Conservation (phyloP, 2,329 filamentous ascomycete genomes). For the Botrytis cinerea region DNA sequence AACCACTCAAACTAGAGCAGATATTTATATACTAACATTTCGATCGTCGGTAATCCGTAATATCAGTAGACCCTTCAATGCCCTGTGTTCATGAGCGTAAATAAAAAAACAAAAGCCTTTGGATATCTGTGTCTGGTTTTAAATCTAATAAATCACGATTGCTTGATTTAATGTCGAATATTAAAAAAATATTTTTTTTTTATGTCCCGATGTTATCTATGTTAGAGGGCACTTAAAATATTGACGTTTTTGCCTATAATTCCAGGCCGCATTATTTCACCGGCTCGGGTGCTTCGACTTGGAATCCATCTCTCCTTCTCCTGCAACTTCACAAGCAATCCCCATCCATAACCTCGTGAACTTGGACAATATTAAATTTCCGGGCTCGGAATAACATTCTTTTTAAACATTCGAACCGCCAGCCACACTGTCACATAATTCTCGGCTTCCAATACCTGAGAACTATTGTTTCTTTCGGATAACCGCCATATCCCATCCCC, state of each 20-base stretch:
- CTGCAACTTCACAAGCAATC: not conserved
- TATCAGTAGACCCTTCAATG: not conserved
- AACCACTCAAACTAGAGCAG: not conserved
- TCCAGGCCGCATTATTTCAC: not conserved
- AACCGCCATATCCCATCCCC: not conserved
- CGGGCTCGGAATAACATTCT: not conserved
- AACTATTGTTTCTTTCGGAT: not conserved
- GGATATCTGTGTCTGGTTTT: not conserved
- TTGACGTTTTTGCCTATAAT: not conserved
- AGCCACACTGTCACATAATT: not conserved
- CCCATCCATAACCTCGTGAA: not conserved
- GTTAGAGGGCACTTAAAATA: not conserved
- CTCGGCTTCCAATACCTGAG: not conserved
- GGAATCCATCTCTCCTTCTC: not conserved
- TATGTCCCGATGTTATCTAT: not conserved
- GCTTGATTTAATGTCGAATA: not conserved
- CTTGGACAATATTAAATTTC: not conserved
- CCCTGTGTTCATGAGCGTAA: not conserved
- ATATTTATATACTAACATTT: not conserved
- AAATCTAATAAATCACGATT: not conserved
- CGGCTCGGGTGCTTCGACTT: not conserved
- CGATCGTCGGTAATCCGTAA: not conserved
- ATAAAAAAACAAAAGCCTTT: not conserved
- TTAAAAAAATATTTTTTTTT: not conserved
- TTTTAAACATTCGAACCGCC: not conserved